A percentile compares a stretch with the other conserved stretches of the same genome.
Evolutionary conservation across 129 eudicot genomes (phyloP).

Genomic region (carrot (Daucus carota)): DNA sequence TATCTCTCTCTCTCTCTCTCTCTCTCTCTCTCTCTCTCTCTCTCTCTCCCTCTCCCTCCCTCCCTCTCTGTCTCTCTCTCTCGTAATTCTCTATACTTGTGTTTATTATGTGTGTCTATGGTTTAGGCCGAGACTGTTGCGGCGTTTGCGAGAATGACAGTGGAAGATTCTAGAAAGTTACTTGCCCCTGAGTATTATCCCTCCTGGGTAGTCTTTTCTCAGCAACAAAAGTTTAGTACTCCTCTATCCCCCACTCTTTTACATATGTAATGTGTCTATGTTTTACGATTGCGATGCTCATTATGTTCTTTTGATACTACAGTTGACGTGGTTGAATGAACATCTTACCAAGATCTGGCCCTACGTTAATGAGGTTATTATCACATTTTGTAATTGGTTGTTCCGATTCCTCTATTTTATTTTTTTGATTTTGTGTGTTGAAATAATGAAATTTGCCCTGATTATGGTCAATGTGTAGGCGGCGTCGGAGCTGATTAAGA

Average conservation of each 20-base stretch:
- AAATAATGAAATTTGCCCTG: not conserved
- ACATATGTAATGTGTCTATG: not conserved
- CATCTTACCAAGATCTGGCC: slow-evolving; percentile 96
- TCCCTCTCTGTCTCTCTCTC: not conserved
- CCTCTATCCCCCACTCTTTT: not conserved
- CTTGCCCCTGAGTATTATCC: slow-evolving; percentile 73
- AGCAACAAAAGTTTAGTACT: slow-evolving; percentile 63
- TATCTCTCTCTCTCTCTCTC: slow-evolving; percentile 7
- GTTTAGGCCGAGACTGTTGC: slow-evolving; percentile 68
- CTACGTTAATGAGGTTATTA: slow-evolving; percentile 63
- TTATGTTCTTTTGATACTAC: slow-evolving; percentile 23
- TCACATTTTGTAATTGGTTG: not conserved
- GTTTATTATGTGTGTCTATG: not conserved
- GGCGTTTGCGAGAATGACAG: slow-evolving; percentile 95
- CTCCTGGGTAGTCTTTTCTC: slow-evolving; percentile 90
- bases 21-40: no score
- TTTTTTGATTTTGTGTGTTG: not conserved
- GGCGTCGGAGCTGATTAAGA: slow-evolving; percentile 89
- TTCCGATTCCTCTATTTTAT: no score
- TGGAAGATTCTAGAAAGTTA: slow-evolving; percentile 84
- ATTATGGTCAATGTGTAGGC: slow-evolving; percentile 41
- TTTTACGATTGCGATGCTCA: slow-evolving; percentile 15
- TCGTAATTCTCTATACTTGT: not conserved
- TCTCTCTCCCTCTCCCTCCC: no score
- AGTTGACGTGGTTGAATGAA: slow-evolving; percentile 90